A percentile compares a stretch with the other conserved stretches of the same genome.
Conservation (phyloP, 306 rosid species). For the Gleditsia sinensis region DNA sequence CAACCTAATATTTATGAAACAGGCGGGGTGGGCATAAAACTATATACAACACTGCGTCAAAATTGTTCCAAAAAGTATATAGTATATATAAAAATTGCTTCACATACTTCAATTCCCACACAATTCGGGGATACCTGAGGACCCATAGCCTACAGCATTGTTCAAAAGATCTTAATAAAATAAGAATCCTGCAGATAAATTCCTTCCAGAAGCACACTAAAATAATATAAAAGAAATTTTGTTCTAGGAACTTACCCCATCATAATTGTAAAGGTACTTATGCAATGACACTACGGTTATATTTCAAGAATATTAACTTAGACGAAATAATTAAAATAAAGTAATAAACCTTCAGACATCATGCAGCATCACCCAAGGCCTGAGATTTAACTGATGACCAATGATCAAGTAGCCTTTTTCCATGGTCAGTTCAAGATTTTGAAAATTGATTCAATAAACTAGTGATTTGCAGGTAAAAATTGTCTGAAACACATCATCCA, state of each 20-base stretch:
- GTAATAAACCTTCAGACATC: not conserved
- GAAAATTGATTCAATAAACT: not conserved
- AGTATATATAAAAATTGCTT: not conserved
- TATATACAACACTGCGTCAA: slow-evolving; percentile 11
- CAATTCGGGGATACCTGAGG: not conserved
- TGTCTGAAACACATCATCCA: not conserved
- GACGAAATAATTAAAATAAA: not conserved
- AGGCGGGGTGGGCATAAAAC: not conserved
- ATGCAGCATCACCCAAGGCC: not conserved
- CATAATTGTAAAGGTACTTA: not conserved
- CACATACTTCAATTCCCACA: slow-evolving; percentile 19
- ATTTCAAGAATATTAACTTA: not conserved
- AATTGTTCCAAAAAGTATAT: not conserved
- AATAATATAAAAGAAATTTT: not conserved
- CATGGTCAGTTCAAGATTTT: not conserved
- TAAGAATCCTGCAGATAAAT: slow-evolving; percentile 11
- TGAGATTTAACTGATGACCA: not conserved
- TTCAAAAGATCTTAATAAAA: slow-evolving; percentile 6
- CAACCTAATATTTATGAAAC: slow-evolving; percentile 16
- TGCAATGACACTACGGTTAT: not conserved
- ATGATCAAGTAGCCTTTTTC: not conserved
- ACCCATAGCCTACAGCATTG: not conserved
- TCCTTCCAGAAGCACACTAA: not conserved
- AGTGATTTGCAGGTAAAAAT: not conserved
- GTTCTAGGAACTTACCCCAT: not conserved